Conservation (phyloP, 495 filamentous ascomycete genomes). For the Xylaria intraflava region DNA sequence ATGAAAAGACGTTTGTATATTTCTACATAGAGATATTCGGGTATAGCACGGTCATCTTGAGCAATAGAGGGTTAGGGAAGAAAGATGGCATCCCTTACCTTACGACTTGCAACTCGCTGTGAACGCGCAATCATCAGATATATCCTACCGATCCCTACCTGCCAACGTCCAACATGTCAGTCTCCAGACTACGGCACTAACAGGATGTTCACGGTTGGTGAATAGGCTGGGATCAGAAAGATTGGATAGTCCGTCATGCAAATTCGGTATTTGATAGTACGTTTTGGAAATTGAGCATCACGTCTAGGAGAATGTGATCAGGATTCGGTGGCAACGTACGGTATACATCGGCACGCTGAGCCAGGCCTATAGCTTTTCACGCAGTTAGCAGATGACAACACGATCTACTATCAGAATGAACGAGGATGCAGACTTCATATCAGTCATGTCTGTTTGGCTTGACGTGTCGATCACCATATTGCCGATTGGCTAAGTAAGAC, state of each 20-base stretch:
- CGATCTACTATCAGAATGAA: background rate
- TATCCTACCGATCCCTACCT: background rate
- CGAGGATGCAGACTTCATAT: conserved; percentile 29
- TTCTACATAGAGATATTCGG: conserved; percentile 75
- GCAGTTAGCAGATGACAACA: background rate
- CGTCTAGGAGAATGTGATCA: background rate
- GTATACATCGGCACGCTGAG: background rate
- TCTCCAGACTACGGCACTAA: background rate
- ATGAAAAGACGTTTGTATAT: conserved; percentile 82
- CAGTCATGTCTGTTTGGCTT: conserved; percentile 86
- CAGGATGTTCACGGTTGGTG: background rate
- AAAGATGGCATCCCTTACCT: conserved; percentile 15
- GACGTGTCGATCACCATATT: conserved; percentile 86
- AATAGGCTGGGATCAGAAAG: conserved; percentile 42
- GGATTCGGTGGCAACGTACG: background rate
- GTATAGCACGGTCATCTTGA: conserved; percentile 53
- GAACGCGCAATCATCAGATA: background rate
- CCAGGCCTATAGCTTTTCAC: background rate
- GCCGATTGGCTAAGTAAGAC: conserved; percentile 63
- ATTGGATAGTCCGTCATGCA: conserved; percentile 35
- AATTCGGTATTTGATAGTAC: conserved; percentile 64
- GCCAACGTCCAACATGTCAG: conserved; percentile 2
- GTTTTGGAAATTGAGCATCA: conserved; percentile 49
- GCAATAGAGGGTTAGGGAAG: conserved; percentile 6
- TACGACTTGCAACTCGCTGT: background rate